These are phyloP conservation scores for Gaillardinia entomophila DNA, from an alignment of 805 yeast genomes.

Conservation along the genomic window DNA sequence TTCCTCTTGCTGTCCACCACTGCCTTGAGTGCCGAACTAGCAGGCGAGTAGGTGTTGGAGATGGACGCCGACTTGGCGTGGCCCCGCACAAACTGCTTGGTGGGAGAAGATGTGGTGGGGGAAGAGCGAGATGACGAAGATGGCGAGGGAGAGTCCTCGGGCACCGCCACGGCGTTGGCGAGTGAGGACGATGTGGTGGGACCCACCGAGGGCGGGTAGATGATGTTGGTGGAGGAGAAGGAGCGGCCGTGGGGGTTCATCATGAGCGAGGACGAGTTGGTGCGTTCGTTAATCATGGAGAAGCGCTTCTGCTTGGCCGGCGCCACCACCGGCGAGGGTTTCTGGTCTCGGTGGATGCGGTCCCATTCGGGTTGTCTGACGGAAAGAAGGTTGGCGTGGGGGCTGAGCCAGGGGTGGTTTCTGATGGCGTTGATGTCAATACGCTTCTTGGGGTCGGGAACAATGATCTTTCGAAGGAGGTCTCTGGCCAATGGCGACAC, in stretches of 20 bases:
- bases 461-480: slow-evolving; percentile 74
- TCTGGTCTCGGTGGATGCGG: slow-evolving; percentile 34
- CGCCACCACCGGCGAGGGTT: slow-evolving; percentile 8
- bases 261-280: slow-evolving; percentile 31
- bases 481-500: slow-evolving; percentile 89
- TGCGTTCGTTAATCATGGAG: slow-evolving; percentile 39
- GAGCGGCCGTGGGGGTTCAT: slow-evolving; percentile 26
- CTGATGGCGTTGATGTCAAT: slow-evolving; percentile 63
- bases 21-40: slow-evolving; percentile 66
- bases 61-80: slow-evolving; percentile 28
- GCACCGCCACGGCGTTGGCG: slow-evolving; percentile 47
- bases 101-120: slow-evolving; percentile 10
- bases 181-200: slow-evolving; percentile 63
- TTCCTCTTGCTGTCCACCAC: slow-evolving; percentile 54
- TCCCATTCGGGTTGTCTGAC: slow-evolving; percentile 93
- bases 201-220: slow-evolving; percentile 53
- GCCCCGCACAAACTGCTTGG: slow-evolving; percentile 16
- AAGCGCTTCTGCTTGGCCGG: slow-evolving; percentile 34
- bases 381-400: slow-evolving; percentile 74
- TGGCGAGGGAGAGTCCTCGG: slow-evolving; percentile 14
- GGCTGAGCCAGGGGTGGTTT: slow-evolving; percentile 83
- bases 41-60: slow-evolving; percentile 40
- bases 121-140: no score
- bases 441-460: slow-evolving; percentile 79
- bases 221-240: slow-evolving; percentile 25